Base-by-base conservation (phyloP, 306 rosid species). In the Quercus parvula region DNA sequence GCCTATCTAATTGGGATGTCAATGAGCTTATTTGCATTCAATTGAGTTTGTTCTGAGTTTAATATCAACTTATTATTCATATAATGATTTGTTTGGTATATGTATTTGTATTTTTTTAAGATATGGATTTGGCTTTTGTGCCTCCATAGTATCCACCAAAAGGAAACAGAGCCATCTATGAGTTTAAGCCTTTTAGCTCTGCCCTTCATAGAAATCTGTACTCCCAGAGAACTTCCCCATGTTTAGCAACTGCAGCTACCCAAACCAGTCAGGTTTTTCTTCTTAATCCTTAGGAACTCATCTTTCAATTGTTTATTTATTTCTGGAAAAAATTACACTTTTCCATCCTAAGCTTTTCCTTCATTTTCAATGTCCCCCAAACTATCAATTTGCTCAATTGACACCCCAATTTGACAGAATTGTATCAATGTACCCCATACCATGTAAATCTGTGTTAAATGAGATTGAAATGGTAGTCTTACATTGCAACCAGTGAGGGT, bases 111-210 rank as follows among this genome's bases (percentile, higher is more conserved):
- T 35, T 38, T 38, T 38, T 6, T 22, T 70, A 54, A 71, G 78
- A 44, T 58, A 90, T 88, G 92, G 85, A 85, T 1, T n/a, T 90
- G 83, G 76, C 82, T 74, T 78, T 84, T 68, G 77, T 52, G 38
- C 86, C 87, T 57, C 44, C 75, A 14, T 56, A 77, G 28, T 78
- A 51, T 68, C 79, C 75, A 46, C 64, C 79, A 6, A 51, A 66
- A n/a, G 86, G 83, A 56, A 75, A 70, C 57, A 83, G 76, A 77
- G 73, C 63, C 71, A 81, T 74, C 13, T 28, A 28, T 67, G 76
- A 66, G 77, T 22, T 78, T 24, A 76, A 44, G 78, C 86, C 83
- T 49, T 58, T 56, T 6, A 27, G 73, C 59, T 61, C 89, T 44
- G 11, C 78, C 57, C 55, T 55, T 33, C 10, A 28, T 44, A 61